Conservation (phyloP, 1,139 yeast species). For the Saccharomycopsis hybrid region DNA sequence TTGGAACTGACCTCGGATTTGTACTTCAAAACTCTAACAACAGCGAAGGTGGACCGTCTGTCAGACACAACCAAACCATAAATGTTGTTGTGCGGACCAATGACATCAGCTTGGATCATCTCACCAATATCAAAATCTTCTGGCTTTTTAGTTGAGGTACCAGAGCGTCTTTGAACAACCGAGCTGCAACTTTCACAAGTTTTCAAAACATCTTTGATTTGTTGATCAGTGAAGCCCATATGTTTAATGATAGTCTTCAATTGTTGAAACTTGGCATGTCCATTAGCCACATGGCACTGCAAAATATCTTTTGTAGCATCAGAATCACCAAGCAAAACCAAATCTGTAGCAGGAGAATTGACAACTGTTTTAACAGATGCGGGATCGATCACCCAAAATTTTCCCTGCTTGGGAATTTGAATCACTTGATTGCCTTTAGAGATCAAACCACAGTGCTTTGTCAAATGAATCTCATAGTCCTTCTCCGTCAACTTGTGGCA, state of each 20-base stretch:
- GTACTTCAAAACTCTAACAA: background rate
- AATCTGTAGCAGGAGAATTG: background rate
- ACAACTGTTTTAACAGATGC: background rate
- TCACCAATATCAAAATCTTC: constrained; percentile 1
- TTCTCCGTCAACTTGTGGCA: background rate
- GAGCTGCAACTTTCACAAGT: background rate
- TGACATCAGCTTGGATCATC: constrained; percentile 1
- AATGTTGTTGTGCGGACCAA: background rate
- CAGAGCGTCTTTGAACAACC: background rate
- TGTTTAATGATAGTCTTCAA: background rate
- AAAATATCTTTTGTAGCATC: background rate
- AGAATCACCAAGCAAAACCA: background rate
- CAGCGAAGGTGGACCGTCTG: background rate
- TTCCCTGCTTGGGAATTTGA: background rate
- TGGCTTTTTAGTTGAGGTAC: background rate
- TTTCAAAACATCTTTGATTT: background rate
- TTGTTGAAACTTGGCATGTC: background rate
- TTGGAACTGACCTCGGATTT: background rate
- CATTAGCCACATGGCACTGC: background rate
- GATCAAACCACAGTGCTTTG: background rate
- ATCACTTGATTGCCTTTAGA: background rate
- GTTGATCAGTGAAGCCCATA: background rate
- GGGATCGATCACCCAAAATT: background rate
- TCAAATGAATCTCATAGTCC: background rate
- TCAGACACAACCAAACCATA: constrained; percentile 2